Conservation (phyloP, 495 filamentous ascomycete species). For the Pseudomonodictys pantanalensis region DNA sequence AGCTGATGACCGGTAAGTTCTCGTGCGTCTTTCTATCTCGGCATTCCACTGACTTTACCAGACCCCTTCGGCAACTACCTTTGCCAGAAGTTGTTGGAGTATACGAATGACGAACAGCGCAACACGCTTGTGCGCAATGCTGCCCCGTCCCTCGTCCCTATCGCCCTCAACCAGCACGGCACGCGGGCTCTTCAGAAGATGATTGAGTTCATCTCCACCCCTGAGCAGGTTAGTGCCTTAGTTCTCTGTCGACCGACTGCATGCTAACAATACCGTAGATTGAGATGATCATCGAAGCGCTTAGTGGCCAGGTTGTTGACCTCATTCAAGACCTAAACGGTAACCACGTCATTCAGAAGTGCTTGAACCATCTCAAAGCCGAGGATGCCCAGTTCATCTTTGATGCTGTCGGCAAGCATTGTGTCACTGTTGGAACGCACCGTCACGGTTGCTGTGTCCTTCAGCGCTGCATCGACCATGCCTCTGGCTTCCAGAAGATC, state of each 20-base stretch:
- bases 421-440: conserved; percentile 90
- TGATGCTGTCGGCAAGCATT: conserved; percentile 80
- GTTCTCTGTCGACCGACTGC: not conserved
- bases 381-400: conserved; percentile 94
- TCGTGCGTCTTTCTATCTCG: not conserved
- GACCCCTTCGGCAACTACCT: conserved; percentile 99
- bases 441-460: conserved; percentile 97
- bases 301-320: conserved; percentile 76
- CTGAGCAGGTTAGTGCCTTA: conserved; percentile 51
- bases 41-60: conserved; percentile 28
- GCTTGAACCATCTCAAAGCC: conserved; percentile 82
- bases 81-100: conserved; percentile 94
- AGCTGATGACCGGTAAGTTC: conserved; percentile 81
- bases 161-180: conserved; percentile 94
- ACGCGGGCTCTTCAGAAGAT: conserved; percentile 97
- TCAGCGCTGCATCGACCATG: conserved; percentile 97
- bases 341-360: conserved; percentile 99
- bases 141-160: conserved; percentile 76
- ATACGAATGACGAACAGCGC: conserved; percentile 87
- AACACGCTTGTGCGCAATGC: conserved; percentile 89
- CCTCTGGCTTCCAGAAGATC: conserved; percentile 80
- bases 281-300: conserved; percentile 73
- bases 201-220: conserved; percentile 90
- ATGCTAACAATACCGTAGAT: conserved; percentile 51
- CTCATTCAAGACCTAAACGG: conserved; percentile 96